A percentile compares a stretch with the other conserved stretches of the same genome.
Conservation (phyloP, 2,329 filamentous ascomycete genomes). For the Verticillium zaregamsianum region DNA sequence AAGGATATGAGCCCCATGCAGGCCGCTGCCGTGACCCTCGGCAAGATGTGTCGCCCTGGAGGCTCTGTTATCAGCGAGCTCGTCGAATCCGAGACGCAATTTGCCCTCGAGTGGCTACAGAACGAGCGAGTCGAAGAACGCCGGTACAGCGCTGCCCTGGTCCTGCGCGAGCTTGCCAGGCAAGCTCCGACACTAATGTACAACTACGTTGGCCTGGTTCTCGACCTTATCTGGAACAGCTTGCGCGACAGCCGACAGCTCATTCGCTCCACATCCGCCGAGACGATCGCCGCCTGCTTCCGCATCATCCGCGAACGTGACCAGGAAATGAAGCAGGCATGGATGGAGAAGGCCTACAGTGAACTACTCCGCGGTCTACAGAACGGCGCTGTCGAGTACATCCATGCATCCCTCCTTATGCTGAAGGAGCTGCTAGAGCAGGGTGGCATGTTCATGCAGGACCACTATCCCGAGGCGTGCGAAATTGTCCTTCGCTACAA, state of each 20-base stretch:
- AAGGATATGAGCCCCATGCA: slow-evolving; percentile 91
- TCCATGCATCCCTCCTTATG: slow-evolving; percentile 91
- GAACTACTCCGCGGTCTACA: slow-evolving; percentile 79
- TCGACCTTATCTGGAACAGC: slow-evolving; percentile 95
- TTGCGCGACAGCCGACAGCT: slow-evolving; percentile 85
- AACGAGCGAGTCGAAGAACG: slow-evolving; percentile 91
- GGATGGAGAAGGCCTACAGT: slow-evolving; percentile 87
- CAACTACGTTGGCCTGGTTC: slow-evolving; percentile 88
- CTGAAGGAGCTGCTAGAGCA: slow-evolving; percentile 90
- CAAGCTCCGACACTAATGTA: slow-evolving; percentile 96
- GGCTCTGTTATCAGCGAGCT: slow-evolving; percentile 92
- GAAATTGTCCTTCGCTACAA: slow-evolving; percentile 91
- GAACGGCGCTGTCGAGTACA: slow-evolving; percentile 75
- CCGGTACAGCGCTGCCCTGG: slow-evolving; percentile 86
- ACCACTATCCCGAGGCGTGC: slow-evolving; percentile 85
- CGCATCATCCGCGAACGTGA: slow-evolving; percentile 94
- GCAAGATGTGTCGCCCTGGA: slow-evolving; percentile 85
- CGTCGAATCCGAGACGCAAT: slow-evolving; percentile 95
- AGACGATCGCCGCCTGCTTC: slow-evolving; percentile 92
- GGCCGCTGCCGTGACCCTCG: slow-evolving; percentile 81
- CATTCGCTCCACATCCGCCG: slow-evolving; percentile 86
- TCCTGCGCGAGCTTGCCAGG: slow-evolving; percentile 83
- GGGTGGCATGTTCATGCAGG: slow-evolving; percentile 99
- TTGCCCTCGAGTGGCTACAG: slow-evolving; percentile 93
- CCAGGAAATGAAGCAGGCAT: slow-evolving; percentile 76